Conservation (phyloP, 169 alveolate genomes). For the Plasmodium ovale region DNA sequence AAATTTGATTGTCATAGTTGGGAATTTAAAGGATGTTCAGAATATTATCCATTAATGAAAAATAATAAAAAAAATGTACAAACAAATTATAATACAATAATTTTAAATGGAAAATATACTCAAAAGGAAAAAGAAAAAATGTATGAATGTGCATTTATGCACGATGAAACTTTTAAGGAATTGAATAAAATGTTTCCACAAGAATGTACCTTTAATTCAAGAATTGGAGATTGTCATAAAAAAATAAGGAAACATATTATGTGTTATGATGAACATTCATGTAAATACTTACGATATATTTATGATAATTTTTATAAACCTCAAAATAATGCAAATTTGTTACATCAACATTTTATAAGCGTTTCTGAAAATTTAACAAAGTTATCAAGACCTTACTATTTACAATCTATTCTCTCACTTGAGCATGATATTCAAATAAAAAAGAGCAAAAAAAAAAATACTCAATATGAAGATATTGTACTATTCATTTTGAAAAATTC, state of each 20-base stretch:
- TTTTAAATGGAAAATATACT: slow-evolving; percentile 40
- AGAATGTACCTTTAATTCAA: slow-evolving; percentile 78
- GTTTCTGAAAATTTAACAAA: slow-evolving; percentile 79
- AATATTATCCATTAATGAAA: slow-evolving; percentile 78
- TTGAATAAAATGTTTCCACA: slow-evolving; percentile 77
- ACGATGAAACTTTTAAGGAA: slow-evolving; percentile 62
- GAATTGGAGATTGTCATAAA: slow-evolving; percentile 80
- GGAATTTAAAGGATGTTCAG: slow-evolving; percentile 73
- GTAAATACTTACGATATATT: slow-evolving; percentile 66
- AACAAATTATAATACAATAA: slow-evolving; percentile 28
- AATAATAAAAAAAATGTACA: slow-evolving; percentile 10
- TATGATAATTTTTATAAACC: slow-evolving; percentile 78
- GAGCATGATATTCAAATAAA: slow-evolving; percentile 74
- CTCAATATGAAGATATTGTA: slow-evolving; percentile 59
- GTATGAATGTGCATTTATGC: slow-evolving; percentile 74
- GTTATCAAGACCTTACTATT: slow-evolving; percentile 54
- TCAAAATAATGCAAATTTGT: slow-evolving; percentile 67
- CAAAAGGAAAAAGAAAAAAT: slow-evolving; percentile 43
- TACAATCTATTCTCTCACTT: slow-evolving; percentile 62
- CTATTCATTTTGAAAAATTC: slow-evolving; percentile 69
- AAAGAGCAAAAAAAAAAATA: slow-evolving; percentile 34
- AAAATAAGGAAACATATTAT: slow-evolving; percentile 52
- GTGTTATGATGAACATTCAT: slow-evolving; percentile 53
- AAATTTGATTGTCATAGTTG: slow-evolving; percentile 78
- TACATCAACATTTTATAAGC: slow-evolving; percentile 80